Conservation (phyloP, 768 basidiomycete species). For the Pleurotus sapidus region DNA sequence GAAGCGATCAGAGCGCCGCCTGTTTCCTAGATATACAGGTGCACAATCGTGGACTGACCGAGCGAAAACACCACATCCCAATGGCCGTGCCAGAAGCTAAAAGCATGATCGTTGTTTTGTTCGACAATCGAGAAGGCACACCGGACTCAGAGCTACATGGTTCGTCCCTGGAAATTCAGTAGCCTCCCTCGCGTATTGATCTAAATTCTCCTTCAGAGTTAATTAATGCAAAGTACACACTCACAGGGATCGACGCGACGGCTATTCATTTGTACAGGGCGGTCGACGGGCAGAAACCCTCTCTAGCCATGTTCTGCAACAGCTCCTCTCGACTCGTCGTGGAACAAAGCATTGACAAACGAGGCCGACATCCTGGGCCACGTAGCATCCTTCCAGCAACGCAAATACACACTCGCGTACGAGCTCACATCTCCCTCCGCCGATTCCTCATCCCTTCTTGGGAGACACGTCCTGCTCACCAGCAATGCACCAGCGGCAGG, state of each 20-base stretch:
- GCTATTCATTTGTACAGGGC: background rate
- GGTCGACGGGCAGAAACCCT: conserved; percentile 9
- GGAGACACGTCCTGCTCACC: conserved; percentile 17
- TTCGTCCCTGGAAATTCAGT: too few species aligned
- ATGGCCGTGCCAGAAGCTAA: too few species aligned
- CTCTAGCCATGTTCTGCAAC: background rate
- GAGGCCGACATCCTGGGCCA: background rate
- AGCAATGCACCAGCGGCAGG: conserved; percentile 10
- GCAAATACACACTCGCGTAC: background rate
- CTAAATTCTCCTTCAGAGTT: too few species aligned
- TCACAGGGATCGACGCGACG: background rate
- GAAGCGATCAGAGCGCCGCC: too few species aligned
- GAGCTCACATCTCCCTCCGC: background rate
- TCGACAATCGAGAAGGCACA: too few species aligned
- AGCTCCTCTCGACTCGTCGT: background rate
- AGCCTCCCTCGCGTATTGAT: too few species aligned
- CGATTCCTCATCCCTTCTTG: conserved; percentile 6
- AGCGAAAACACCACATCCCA: too few species aligned
- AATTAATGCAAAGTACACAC: too few species aligned
- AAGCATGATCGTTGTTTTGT: too few species aligned
- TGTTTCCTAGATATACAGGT: too few species aligned
- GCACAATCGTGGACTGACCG: too few species aligned
- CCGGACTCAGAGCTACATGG: too few species aligned
- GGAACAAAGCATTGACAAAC: background rate
- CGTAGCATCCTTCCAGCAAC: background rate